Evolutionary conservation across 2,329 filamentous ascomycete genomes (phyloP), one percentile per base, ranked within the genome.

Genomic region (Ambrosiella cleistominuta): DNA sequence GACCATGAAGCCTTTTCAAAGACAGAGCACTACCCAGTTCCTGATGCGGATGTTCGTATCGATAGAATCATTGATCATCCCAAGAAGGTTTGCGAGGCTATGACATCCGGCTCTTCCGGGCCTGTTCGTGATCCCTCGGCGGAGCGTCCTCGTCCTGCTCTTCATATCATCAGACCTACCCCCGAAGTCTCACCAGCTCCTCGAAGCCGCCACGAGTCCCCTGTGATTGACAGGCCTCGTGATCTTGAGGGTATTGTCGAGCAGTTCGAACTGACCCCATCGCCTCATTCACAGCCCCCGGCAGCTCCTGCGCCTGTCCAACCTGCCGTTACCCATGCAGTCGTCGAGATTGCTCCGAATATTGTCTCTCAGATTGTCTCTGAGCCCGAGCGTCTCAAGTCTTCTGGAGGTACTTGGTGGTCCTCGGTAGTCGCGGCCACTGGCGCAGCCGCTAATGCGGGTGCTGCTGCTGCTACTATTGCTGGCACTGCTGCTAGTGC

Each of bases 41-140:
- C 81, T 1, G 72, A 84, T 64, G 81, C 81, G n/a, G 81, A 84
- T 65, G 79, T 83, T 57, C 72, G 70, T 56, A 76, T 82, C 60
- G 80, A 83, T 65, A 76, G 81, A 63, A 68, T 77, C 61, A 73
- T 83, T 61, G 71, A 74, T 57, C 57, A 63, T 42, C 81, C 81
- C 4, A 66, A 67, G 45, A 76, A 82, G 37, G 67, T 80, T 57
- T 62, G 67, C 60, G 56, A 53, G 12, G 63, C 62, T 39, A 63
- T 66, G 8, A 63, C 66, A 15, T 62, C 52, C 15, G 64, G 63
- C 60, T 36, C 42, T 37, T 36, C 44, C n/a, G 12, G 5, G 13
- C 64, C 59, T 47, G 67, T 64, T 40, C 71, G 76, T 42, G 77
- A 81, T 59, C 74, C 75, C 52, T 78, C 75, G 15, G 74, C 73